Base-by-base conservation (phyloP, 2,329 filamentous ascomycete genomes). In the Lachnellula suecica region DNA sequence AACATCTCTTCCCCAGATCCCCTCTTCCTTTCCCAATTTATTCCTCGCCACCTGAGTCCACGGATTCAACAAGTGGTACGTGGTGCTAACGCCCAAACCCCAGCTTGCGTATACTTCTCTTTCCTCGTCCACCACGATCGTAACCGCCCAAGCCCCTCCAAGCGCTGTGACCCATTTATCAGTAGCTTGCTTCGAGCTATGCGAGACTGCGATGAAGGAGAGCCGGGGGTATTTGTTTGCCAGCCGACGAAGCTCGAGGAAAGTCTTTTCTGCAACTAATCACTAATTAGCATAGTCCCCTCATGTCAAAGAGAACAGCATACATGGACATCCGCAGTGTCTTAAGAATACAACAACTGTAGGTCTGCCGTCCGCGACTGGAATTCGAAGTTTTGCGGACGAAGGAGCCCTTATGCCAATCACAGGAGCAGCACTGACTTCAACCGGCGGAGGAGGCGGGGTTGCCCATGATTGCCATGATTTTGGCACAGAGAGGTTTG, bases 261-360 rank as follows among this genome's bases (percentile, higher is more conserved):
- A 88, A 11, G 79, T 80, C 67, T 88, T 87, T 65, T 88, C 85
- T 17, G 85, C 84, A 66, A 88, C 85, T 88, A 51, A 5, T 15
- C 13, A 25, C 9, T 4, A 19, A 20, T 55, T 34, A 57, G 49
- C 41, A 44, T 15, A 11, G 11, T 2, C 7, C 9, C 11, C 20
- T 23, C 20, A 23, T 43, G 19, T 49, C 31, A 49, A 44, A 38
- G 25, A 41, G 22, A 38, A 19, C 13, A 22, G 70, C 79, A 66
- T 77, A 87, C 87, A 91, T n/a, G 87, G 85, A 72, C 86, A 89
- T 23, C 87, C 87, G 65, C 85, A 89, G 67, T 89, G 84, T 41
- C 88, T 77, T 20, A 91, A 73, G 63, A 91, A 91, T 5, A 82
- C 77, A 22, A 91, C 70, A 3, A 91, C 65, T 0, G 78, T 79